Percentiles rank a stretch among this genome's conserved stretches.
These are phyloP conservation scores for Sporothrix mexicana DNA, from an alignment of 2,329 filamentous ascomycete species.

Conservation along the genomic window DNA sequence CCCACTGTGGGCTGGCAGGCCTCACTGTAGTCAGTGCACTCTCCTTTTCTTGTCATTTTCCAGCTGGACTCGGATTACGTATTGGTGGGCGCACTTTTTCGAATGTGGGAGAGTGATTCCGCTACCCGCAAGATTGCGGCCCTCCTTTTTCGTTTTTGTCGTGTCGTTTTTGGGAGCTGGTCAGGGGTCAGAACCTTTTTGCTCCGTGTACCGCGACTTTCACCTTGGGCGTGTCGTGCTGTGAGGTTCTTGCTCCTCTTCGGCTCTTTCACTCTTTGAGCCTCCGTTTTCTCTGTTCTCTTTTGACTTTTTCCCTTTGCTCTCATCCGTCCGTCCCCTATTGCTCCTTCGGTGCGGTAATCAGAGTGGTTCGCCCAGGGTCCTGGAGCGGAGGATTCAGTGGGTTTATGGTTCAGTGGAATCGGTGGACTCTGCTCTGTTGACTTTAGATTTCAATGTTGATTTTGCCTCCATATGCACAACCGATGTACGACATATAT, in stretches of 20 bases:
- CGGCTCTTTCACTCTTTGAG: background rate
- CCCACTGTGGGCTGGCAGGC: conserved; percentile 4
- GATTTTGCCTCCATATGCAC: background rate
- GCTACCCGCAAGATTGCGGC: conserved; percentile 27
- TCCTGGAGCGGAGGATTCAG: background rate
- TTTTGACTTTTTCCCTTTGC: background rate
- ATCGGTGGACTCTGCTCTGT: background rate
- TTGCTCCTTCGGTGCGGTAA: background rate
- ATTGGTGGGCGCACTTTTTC: background rate
- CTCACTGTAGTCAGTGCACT: background rate
- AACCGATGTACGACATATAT: conserved; percentile 12
- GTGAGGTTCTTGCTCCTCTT: background rate
- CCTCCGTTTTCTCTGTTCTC: background rate
- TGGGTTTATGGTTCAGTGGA: background rate
- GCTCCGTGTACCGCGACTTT: conserved; percentile 11
- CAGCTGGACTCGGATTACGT: conserved; percentile 5
- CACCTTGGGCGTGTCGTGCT: background rate
- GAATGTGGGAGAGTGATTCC: background rate
- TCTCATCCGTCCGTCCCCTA: background rate
- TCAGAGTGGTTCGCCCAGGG: background rate
- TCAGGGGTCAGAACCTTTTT: conserved; percentile 23
- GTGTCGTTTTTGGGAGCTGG: background rate
- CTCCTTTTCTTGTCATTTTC: background rate
- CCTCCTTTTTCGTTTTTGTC: conserved; percentile 1
- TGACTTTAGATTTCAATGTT: background rate